Evolutionary conservation across 2,329 filamentous ascomycete species (phyloP).

Genomic region (Fragosphaeria purpurea): DNA sequence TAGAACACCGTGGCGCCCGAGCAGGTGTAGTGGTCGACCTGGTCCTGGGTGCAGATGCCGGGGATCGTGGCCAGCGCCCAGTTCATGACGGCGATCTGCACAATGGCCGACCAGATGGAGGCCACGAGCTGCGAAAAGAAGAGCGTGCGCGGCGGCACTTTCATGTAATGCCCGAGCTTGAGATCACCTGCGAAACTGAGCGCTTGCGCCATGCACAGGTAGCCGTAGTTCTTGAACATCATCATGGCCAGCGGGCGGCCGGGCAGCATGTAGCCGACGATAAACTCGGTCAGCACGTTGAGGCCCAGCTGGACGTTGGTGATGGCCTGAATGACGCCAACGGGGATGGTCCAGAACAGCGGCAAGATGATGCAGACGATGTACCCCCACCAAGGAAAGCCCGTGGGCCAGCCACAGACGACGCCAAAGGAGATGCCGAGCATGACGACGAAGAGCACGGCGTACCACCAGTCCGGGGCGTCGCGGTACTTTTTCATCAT

Average conservation of each 20-base stretch:
- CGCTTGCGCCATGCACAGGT: slow-evolving; percentile 55
- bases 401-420: slow-evolving; percentile 43
- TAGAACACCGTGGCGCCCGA: slow-evolving; percentile 49
- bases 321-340: slow-evolving; percentile 57
- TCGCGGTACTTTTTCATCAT: slow-evolving; percentile 53
- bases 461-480: slow-evolving; percentile 51
- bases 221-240: slow-evolving; percentile 58
- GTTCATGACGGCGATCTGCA: slow-evolving; percentile 56
- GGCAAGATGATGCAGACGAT: slow-evolving; percentile 48
- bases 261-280: slow-evolving; percentile 66
- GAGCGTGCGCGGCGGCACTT: slow-evolving; percentile 52
- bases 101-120: slow-evolving; percentile 49
- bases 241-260: slow-evolving; percentile 63
- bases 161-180: slow-evolving; percentile 67
- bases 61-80: slow-evolving; percentile 54
- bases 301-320: slow-evolving; percentile 63
- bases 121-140: slow-evolving; percentile 51
- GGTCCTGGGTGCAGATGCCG: slow-evolving; percentile 45
- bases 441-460: slow-evolving; percentile 41
- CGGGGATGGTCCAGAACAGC: slow-evolving; percentile 48
- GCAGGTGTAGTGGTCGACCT: slow-evolving; percentile 48
- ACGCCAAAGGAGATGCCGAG: slow-evolving; percentile 44
- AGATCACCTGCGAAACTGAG: slow-evolving; percentile 55
- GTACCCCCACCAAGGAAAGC: slow-evolving; percentile 48
- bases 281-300: slow-evolving; percentile 63